Percentiles rank a stretch among this genome's conserved stretches.
phyloP scores from a whole-genome alignment of 2,329 filamentous ascomycete species.

The Clarireedia hainanense region DNA sequence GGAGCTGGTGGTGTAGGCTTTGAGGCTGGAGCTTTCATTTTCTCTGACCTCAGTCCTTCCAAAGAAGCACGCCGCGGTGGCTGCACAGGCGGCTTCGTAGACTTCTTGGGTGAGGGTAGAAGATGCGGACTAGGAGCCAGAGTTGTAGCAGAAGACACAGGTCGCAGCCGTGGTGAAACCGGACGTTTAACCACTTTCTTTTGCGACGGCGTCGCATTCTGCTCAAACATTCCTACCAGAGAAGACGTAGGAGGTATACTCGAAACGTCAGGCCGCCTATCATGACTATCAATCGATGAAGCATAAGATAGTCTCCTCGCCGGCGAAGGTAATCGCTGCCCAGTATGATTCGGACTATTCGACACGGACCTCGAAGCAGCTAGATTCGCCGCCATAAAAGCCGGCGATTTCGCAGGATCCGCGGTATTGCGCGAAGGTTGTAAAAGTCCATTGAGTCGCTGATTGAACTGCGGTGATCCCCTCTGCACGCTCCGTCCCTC shows the following conservation, averaged over 20 bases:
- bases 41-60: too few species aligned
- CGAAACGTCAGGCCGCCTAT: slow-evolving; percentile 1
- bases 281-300: background rate
- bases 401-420: slow-evolving; percentile 40
- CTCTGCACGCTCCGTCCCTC: background rate
- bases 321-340: slow-evolving; percentile 13
- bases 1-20: background rate
- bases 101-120: slow-evolving; percentile 5
- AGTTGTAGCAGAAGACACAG: background rate
- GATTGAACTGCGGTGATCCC: background rate
- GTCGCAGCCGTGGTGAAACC: background rate
- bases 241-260: slow-evolving; percentile 55
- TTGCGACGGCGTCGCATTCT: slow-evolving; percentile 27
- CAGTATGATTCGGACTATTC: slow-evolving; percentile 37
- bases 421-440: background rate
- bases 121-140: background rate
- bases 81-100: background rate
- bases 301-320: slow-evolving; percentile 3
- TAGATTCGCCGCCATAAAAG: slow-evolving; percentile 52
- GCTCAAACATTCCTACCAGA: slow-evolving; percentile 63
- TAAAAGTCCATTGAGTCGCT: slow-evolving; percentile 4
- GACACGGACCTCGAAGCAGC: slow-evolving; percentile 55
- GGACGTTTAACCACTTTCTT: background rate
- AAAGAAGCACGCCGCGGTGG: background rate
- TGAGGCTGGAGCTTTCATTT: background rate